Evolutionary conservation across 208 protist species (phyloP), one percentile per base, ranked within the genome.

Genomic region (Acanthamoeba quina): DNA sequence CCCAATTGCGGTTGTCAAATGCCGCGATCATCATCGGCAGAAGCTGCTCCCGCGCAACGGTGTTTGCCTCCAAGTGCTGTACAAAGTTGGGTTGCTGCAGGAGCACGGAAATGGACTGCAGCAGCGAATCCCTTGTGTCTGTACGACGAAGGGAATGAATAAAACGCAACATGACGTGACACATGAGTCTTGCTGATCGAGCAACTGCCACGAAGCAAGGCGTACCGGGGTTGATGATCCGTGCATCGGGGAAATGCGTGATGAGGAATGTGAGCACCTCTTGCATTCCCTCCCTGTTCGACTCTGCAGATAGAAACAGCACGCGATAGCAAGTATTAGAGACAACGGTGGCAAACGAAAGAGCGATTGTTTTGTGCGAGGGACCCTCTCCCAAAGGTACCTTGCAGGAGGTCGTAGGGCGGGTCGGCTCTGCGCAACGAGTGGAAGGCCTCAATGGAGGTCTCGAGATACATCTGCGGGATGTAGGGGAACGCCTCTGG

Each of bases 1-100:
- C 85, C 91, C 91, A 94, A 49, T 72, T 58, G 47, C 91, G 78
- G 49, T 85, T 76, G 90, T 94, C 91, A 34, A 89, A 94, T 19
- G 91, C 91, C 49, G 56, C 37, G 26, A 94, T 9, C 72, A 94
- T 60, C 37, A 37, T n/a, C 60, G 78, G 91, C 19, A 94, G 47
- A 4, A 94, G 85, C 15, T 49, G 44, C 29, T 60, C 44, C 31
- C 47, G 37, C 6, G 78, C 72, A 3, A 70, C 5, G 7, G 44
- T 3, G 37, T 94, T 76, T 47, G 24, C 49, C 76, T 94, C 91
- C 91, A 94, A 41, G 4, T 60, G 29, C 9, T n/a, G 34, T 26
- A 94, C 44, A 64, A 94, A 94, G n/a, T 19, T 60, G 13, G 34
- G 49, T 29, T 94, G 89, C 66, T 94, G 91, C 74, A 94, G 52